These are phyloP conservation scores for Fusarium sp. DNA, from an alignment of 2,329 filamentous ascomycete species.

Conservation along the genomic window DNA sequence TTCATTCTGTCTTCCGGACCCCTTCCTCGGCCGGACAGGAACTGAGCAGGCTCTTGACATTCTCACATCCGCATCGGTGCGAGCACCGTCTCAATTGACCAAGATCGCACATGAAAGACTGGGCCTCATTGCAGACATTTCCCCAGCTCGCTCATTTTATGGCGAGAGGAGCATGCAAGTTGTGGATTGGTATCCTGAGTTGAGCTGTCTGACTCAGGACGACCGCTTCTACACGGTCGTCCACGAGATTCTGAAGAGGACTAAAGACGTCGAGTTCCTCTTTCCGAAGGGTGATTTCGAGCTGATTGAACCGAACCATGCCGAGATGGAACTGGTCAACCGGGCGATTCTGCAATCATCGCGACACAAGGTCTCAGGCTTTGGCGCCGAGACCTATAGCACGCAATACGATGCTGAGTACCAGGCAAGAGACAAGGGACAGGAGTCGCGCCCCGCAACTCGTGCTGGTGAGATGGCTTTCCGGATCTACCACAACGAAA, in stretches of 20 bases:
- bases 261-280: conserved; percentile 20
- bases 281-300: not conserved
- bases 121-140: not conserved
- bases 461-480: not conserved
- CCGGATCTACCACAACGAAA: not conserved
- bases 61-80: conserved; percentile 59
- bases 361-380: conserved; percentile 19
- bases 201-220: conserved; percentile 60
- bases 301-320: rapidly evolving
- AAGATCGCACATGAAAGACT: not conserved
- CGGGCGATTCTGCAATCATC: conserved; percentile 28
- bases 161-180: conserved; percentile 58
- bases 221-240: conserved; percentile 50
- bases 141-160: conserved; percentile 57
- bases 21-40: conserved; percentile 61
- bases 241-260: not conserved
- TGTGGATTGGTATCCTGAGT: conserved; percentile 54
- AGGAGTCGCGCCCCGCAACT: not conserved
- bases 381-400: conserved; percentile 36
- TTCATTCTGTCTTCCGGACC: conserved; percentile 62
- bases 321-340: conserved; percentile 9
- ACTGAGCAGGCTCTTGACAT: conserved; percentile 65
- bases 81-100: conserved; percentile 44
- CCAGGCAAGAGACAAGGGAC: conserved; percentile 3
- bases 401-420: conserved; percentile 21